Evolutionary conservation across 139 green algal species (phyloP).

Genomic region (Pseudopediastrum boryanum): DNA sequence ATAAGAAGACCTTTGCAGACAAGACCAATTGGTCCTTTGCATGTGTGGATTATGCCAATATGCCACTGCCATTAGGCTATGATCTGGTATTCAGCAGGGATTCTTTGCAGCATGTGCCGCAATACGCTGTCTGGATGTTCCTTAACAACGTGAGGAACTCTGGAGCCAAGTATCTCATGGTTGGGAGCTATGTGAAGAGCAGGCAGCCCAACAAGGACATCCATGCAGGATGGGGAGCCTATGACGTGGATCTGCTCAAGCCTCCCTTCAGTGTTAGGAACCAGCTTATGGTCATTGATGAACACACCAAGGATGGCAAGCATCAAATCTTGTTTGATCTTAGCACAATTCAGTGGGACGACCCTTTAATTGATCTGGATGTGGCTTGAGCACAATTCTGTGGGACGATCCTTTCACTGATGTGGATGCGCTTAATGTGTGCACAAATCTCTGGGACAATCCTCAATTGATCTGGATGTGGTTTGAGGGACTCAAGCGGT

Average conservation of each 20-base stretch:
- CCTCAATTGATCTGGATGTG: too few relatives aligned
- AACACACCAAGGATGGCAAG: slow-evolving; percentile 27
- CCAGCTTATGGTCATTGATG: slow-evolving; percentile 30
- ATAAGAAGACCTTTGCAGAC: not conserved
- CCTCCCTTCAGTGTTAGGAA: slow-evolving; percentile 15
- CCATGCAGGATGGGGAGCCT: not conserved
- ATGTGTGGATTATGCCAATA: slow-evolving; percentile 29
- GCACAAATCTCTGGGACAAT: too few relatives aligned
- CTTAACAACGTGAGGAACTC: slow-evolving; percentile 25
- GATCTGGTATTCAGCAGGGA: slow-evolving; percentile 37
- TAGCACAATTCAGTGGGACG: not conserved
- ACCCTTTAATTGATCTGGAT: not conserved
- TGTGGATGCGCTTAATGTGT: too few relatives aligned
- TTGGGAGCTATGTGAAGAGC: slow-evolving; percentile 33
- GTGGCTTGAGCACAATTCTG: too few relatives aligned
- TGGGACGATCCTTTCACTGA: too few relatives aligned
- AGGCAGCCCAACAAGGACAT: not conserved
- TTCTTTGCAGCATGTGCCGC: slow-evolving; percentile 35
- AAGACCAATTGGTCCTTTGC: slow-evolving; percentile 13
- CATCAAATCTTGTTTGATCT: slow-evolving; percentile 37
- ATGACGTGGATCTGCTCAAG: slow-evolving; percentile 23
- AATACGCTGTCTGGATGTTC: slow-evolving; percentile 9
- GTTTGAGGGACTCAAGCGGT: too few relatives aligned
- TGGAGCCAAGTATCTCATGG: slow-evolving; percentile 40
- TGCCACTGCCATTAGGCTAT: slow-evolving; percentile 31